Conservation (phyloP, 176 grass and related monocot genomes). For the Ananas comosus region DNA sequence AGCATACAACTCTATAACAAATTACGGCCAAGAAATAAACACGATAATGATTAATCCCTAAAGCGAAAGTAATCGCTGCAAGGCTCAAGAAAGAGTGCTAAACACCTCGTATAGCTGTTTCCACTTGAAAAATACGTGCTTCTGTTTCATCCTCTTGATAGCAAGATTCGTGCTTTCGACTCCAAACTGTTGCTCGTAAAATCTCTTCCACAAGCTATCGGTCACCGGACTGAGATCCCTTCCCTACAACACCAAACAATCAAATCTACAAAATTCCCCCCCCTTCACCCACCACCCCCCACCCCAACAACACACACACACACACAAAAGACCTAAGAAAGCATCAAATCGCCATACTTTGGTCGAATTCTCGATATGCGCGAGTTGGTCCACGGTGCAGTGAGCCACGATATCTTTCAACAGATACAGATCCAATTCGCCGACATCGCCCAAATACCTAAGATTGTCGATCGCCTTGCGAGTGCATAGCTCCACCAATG, state of each 20-base stretch:
- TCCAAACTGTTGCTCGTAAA: slow-evolving; percentile 42
- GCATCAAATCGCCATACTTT: slow-evolving; percentile 13
- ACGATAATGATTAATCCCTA: too few species aligned
- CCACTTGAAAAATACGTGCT: slow-evolving; percentile 34
- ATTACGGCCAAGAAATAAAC: too few species aligned
- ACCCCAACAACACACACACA: not conserved
- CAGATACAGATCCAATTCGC: slow-evolving; percentile 27
- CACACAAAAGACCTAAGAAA: not conserved
- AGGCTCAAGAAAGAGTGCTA: not conserved
- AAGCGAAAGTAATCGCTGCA: too few species aligned
- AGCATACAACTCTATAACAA: too few species aligned
- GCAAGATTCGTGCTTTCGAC: slow-evolving; percentile 23
- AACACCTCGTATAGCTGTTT: slow-evolving; percentile 33
- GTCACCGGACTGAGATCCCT: slow-evolving; percentile 42
- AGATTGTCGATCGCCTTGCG: slow-evolving; percentile 33
- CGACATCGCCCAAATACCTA: slow-evolving; percentile 32
- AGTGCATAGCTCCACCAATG: slow-evolving; percentile 32
- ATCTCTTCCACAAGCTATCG: slow-evolving; percentile 42
- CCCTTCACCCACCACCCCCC: too few species aligned
- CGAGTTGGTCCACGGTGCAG: slow-evolving; percentile 28
- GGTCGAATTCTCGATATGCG: slow-evolving; percentile 32
- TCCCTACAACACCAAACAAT: slow-evolving; percentile 24
- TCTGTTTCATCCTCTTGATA: slow-evolving; percentile 33
- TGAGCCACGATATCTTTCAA: slow-evolving; percentile 35
- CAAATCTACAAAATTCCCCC: not conserved